These are phyloP conservation scores for Trichophyton simii DNA, from an alignment of 2,329 filamentous ascomycete species.

Conservation along the genomic window DNA sequence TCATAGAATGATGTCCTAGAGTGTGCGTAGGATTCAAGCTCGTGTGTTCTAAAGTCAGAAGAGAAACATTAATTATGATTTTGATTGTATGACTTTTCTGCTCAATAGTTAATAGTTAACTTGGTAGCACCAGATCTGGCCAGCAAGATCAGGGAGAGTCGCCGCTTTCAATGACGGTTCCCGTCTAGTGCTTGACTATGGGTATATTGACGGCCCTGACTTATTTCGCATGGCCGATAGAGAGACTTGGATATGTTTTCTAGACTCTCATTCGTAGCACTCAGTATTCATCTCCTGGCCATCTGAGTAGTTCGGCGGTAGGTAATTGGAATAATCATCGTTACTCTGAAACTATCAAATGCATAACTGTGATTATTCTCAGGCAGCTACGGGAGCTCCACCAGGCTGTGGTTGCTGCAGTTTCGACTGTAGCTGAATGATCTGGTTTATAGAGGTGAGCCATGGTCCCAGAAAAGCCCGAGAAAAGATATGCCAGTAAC, in stretches of 20 bases:
- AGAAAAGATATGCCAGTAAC: conserved; percentile 11
- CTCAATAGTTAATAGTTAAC: not conserved
- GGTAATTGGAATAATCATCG: not conserved
- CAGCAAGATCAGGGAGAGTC: not conserved
- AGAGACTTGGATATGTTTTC: not conserved
- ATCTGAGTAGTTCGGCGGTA: not conserved
- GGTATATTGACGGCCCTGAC: not conserved
- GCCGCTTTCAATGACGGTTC: not conserved
- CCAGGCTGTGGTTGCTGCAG: conserved; percentile 14
- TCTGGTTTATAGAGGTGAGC: conserved; percentile 16
- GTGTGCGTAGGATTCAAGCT: not conserved
- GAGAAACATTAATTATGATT: not conserved
- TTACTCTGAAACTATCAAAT: not conserved
- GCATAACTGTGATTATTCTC: not conserved
- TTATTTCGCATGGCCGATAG: not conserved
- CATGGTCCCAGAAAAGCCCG: not conserved
- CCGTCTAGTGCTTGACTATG: not conserved
- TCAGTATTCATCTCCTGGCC: not conserved
- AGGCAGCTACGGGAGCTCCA: conserved; percentile 1
- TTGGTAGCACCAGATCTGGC: not conserved
- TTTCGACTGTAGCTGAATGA: conserved; percentile 28
- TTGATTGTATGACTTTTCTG: not conserved
- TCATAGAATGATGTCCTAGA: not conserved
- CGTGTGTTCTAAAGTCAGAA: not conserved
- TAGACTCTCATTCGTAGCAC: not conserved